Evolutionary conservation across 2,329 filamentous ascomycete genomes (phyloP).

Genomic region (Claviceps capensis): DNA sequence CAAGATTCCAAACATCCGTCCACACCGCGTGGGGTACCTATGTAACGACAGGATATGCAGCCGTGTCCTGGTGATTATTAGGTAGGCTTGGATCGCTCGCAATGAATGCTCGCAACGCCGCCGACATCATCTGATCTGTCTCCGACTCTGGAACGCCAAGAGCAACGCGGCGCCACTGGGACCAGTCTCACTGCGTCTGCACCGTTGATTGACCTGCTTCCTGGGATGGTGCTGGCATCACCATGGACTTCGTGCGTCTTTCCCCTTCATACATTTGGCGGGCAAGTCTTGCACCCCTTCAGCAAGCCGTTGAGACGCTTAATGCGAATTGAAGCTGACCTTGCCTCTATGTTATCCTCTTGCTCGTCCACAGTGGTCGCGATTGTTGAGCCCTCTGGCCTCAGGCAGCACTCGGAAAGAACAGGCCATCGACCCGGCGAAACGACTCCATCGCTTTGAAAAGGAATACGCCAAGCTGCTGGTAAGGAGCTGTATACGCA

Average conservation of each 20-base stretch:
- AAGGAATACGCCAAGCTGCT: conserved; percentile 50
- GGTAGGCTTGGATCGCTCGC: background rate
- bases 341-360: background rate
- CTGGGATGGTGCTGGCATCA: conserved; percentile 31
- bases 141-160: background rate
- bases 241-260: conserved; percentile 43
- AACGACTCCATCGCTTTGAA: conserved; percentile 52
- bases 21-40: too few species aligned
- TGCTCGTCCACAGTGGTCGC: conserved; percentile 42
- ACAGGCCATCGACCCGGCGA: conserved; percentile 47
- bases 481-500: conserved; percentile 24
- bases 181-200: background rate
- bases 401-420: conserved; percentile 42
- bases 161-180: background rate
- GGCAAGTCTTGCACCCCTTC: background rate
- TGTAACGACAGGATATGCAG: too few species aligned
- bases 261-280: too few species aligned
- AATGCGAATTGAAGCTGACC: conserved; percentile 1
- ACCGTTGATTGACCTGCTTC: background rate
- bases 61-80: too few species aligned
- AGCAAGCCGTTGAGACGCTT: background rate
- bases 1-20: too few species aligned
- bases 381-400: conserved; percentile 50
- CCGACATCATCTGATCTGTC: background rate
- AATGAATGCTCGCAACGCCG: background rate